Evolutionary conservation across 208 protist species (phyloP), one percentile per base, ranked within the genome.

Genomic region (Phytomonas francai): DNA sequence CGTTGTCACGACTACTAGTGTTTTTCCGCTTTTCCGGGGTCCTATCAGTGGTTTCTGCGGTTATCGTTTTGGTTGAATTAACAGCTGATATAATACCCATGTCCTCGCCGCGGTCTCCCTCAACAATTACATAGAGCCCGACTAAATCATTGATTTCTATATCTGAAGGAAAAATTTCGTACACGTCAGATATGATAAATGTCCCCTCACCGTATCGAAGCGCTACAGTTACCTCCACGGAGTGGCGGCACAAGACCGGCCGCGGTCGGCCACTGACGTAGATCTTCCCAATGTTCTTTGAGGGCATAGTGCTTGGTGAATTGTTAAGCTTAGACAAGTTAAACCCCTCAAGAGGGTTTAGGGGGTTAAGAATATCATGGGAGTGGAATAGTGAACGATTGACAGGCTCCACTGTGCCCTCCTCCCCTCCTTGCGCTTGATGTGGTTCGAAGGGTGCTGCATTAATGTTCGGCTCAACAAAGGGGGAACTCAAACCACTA

Each of bases 31-130:
- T 67, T 12, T 76, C 67, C 27, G 74, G 71, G 19, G 71, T 42
- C 56, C 68, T 71, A 30, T 61, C 63, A 6, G 66, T 39, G 42
- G 72, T 27, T 11, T 49, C 32, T 51, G 60, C 42, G 8, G 57
- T 39, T 33, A 63, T 64, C 9, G 5, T 61, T 16, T 39, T 3
- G 9, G 3, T 39, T 39, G 34, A 39, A 39, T 60, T 39, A 59
- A 90, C 71, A 25, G 74, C 64, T 1, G 59, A 54, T 59, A 95
- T 83, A 49, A 66, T 54, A 33, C 90, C 90, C 31, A 93, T 67
- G 71, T 95, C 90, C 74, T 88, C 81, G 2, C 90, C 90, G 42
- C 87, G 85, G 63, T 93, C 87, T 9, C 88, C 87, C 49, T 95
- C 90, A 39, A 95, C 81, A 27, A 95, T 74, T 7, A 95, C 90